Evolutionary conservation across 345 rosid species (phyloP).

Genomic region (Arabidopsis suecica): DNA sequence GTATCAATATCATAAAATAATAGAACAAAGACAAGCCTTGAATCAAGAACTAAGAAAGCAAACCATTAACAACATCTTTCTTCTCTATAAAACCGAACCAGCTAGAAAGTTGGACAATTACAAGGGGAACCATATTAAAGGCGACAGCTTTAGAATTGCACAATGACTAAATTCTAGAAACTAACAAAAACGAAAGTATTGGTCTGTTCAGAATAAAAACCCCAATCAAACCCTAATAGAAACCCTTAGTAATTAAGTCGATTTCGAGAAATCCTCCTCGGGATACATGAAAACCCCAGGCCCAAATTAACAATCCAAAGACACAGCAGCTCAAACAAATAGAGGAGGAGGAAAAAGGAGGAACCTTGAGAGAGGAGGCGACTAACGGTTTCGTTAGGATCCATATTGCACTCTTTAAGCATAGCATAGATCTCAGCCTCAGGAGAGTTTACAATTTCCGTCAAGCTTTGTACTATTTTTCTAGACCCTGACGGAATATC

Average conservation of each 20-base stretch:
- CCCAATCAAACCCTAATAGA: constrained; percentile 38
- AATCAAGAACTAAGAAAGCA: constrained; percentile 7
- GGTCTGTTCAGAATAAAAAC: constrained; percentile 7
- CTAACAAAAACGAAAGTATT: not conserved
- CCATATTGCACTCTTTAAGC: constrained; percentile 98
- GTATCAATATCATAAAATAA: constrained; percentile 21
- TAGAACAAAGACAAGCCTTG: constrained; percentile 19
- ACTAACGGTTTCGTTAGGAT: constrained; percentile 96
- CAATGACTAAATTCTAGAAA: not conserved
- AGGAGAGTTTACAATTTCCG: constrained; percentile 92
- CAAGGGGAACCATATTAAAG: not conserved
- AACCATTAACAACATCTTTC: not conserved
- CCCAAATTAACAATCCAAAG: constrained; percentile 5
- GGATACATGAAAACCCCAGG: not conserved
- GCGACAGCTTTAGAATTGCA: not conserved
- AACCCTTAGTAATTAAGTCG: constrained; percentile 24
- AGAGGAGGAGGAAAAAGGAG: not conserved
- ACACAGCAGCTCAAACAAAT: not conserved
- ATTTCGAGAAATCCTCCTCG: constrained; percentile 3
- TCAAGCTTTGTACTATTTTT: constrained; percentile 90
- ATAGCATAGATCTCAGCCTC: constrained; percentile 94
- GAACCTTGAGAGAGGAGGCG: constrained; percentile 96
- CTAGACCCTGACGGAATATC: constrained; percentile 76
- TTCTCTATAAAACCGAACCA: not conserved
- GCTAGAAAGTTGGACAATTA: constrained; percentile 4